phyloP scores from a whole-genome alignment of 208 protist genomes.

The Angomonas ambiguus region DNA sequence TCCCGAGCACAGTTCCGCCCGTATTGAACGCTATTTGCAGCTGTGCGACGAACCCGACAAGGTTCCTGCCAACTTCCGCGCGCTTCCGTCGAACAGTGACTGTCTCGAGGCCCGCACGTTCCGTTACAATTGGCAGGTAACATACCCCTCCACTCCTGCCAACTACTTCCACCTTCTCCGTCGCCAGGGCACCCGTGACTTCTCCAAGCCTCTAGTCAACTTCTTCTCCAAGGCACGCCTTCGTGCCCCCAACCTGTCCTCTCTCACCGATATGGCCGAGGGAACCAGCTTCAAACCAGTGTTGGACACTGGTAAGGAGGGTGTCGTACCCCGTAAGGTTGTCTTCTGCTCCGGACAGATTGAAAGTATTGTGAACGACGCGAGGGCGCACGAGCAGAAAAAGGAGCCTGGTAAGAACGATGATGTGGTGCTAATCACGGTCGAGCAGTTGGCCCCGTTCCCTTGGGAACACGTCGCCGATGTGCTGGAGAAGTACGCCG shows the following conservation, averaged over 20 bases:
- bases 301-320: constrained; percentile 47
- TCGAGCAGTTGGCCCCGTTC: constrained; percentile 98
- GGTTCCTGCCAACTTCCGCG: constrained; percentile 67
- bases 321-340: constrained; percentile 77
- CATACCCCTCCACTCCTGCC: constrained; percentile 96
- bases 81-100: constrained; percentile 43
- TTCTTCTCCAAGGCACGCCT: constrained; percentile 92
- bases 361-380: constrained; percentile 94
- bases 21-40: constrained; percentile 98
- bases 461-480: constrained; percentile 94
- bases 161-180: constrained; percentile 99
- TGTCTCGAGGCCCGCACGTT: constrained; percentile 73
- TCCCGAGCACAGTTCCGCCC: constrained; percentile 96
- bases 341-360: constrained; percentile 98
- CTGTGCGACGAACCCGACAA: constrained; percentile 89
- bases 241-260: constrained; percentile 87
- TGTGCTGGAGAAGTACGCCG: constrained; percentile 85
- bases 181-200: constrained; percentile 95
- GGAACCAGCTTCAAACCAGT: constrained; percentile 71
- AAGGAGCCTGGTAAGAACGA: constrained; percentile 44
- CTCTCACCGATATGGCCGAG: constrained; percentile 64
- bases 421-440: constrained; percentile 90
- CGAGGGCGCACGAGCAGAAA: constrained; percentile 48
- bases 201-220: constrained; percentile 97
- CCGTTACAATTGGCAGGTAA: constrained; percentile 91